These are phyloP conservation scores for Penicillium pancosmium DNA, from an alignment of 495 filamentous ascomycete species.

Conservation along the genomic window DNA sequence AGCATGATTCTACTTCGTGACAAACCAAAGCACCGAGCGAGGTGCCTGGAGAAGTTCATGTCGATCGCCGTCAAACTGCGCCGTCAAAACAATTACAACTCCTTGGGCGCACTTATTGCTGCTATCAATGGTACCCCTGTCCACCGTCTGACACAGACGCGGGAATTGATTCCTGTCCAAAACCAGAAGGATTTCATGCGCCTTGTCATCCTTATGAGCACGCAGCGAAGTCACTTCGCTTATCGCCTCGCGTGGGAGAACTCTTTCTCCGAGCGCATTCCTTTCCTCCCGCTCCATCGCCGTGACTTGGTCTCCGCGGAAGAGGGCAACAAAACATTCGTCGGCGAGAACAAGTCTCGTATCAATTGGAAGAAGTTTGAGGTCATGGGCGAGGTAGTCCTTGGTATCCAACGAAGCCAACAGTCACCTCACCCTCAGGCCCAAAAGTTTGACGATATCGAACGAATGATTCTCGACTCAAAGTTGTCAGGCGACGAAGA, in stretches of 20 bases:
- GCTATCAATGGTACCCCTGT: slow-evolving; percentile 89
- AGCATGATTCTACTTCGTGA: slow-evolving; percentile 92
- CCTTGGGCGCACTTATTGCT: slow-evolving; percentile 87
- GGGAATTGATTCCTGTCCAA: slow-evolving; percentile 69
- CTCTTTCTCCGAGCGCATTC: slow-evolving; percentile 83
- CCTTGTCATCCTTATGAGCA: slow-evolving; percentile 89
- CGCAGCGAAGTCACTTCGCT: slow-evolving; percentile 86
- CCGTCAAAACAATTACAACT: slow-evolving; percentile 95
- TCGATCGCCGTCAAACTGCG: slow-evolving; percentile 77
- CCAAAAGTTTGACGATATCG: slow-evolving; percentile 63
- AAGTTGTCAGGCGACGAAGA: slow-evolving; percentile 54
- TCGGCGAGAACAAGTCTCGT: slow-evolving; percentile 69
- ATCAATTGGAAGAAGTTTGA: slow-evolving; percentile 99
- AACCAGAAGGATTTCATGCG: slow-evolving; percentile 82
- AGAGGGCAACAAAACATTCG: slow-evolving; percentile 87
- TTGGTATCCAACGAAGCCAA: slow-evolving; percentile 89
- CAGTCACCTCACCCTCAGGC: slow-evolving; percentile 77
- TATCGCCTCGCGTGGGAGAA: slow-evolving; percentile 98
- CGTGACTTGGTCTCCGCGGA: slow-evolving; percentile 89
- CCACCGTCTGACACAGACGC: slow-evolving; percentile 80
- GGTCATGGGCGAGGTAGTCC: slow-evolving; percentile 88
- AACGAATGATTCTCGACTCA: slow-evolving; percentile 73
- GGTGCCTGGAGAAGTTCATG: slow-evolving; percentile 94
- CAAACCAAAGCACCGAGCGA: slow-evolving; percentile 92
- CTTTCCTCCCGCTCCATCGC: slow-evolving; percentile 89